Evolutionary conservation across 805 yeast genomes (phyloP).

Genomic region (Lipomyces mesembrius): DNA sequence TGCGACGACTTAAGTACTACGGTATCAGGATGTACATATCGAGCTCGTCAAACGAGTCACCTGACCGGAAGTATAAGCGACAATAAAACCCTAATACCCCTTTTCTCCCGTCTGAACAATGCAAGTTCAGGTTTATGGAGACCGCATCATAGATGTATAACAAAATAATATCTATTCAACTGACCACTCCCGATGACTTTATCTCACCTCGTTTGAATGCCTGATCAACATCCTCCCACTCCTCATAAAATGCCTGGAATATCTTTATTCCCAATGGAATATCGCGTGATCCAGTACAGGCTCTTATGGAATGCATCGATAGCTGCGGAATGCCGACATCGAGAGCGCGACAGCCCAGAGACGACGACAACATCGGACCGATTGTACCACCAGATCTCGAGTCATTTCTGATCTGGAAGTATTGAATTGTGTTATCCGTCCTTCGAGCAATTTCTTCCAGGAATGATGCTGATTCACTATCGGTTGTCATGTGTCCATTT

Average conservation of each 20-base stretch:
- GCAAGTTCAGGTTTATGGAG: not conserved
- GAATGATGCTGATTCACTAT: conserved; percentile 69
- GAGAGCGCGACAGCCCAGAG: conserved; percentile 51
- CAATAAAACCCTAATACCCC: no score
- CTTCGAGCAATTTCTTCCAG: conserved; percentile 67
- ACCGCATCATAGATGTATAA: not conserved
- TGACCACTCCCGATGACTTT: not conserved
- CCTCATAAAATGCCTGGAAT: conserved; percentile 65
- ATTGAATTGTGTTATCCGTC: conserved; percentile 70
- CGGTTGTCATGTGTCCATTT: conserved; percentile 83
- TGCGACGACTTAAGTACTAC: no score
- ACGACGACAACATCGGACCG: conserved; percentile 59
- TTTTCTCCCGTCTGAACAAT: not conserved
- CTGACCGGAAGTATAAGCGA: not conserved
- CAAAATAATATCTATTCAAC: not conserved
- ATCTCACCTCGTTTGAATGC: conserved; percentile 11
- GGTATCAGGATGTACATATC: no score
- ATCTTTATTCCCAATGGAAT: conserved; percentile 71
- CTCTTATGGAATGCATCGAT: conserved; percentile 84
- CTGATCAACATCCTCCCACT: conserved; percentile 58
- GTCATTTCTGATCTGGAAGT: conserved; percentile 82
- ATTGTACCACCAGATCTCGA: conserved; percentile 88
- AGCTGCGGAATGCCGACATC: conserved; percentile 82
- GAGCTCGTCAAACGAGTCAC: no score
- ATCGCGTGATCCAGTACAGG: conserved; percentile 75